Percentiles rank a stretch among this genome's conserved stretches.
These are phyloP conservation scores for Phialophora macrospora DNA, from an alignment of 2,329 filamentous ascomycete species.

Conservation along the genomic window DNA sequence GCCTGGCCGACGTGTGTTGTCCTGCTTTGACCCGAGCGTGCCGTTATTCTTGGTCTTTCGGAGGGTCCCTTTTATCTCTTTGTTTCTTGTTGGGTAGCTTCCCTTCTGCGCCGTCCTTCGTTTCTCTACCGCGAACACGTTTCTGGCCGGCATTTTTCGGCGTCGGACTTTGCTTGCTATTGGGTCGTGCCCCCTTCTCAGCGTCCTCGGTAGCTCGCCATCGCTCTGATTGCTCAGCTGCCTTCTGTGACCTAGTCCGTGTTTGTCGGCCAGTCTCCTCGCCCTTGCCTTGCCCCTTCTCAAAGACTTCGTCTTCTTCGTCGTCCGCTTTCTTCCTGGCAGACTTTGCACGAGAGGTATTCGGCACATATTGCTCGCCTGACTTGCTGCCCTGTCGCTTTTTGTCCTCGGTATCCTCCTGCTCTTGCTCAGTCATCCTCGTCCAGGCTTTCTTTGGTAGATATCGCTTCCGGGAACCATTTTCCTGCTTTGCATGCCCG, in stretches of 20 bases:
- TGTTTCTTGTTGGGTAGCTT: not conserved
- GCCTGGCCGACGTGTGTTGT: not conserved
- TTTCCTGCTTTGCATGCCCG: constrained; percentile 51
- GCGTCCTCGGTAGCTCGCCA: no score
- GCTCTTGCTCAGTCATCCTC: not conserved
- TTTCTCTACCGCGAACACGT: not conserved
- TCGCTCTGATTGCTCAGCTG: no score
- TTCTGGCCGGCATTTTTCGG: not conserved
- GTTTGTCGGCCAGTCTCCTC: not conserved
- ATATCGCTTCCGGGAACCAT: constrained; percentile 43
- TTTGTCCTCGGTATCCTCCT: not conserved
- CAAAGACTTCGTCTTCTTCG: constrained; percentile 27
- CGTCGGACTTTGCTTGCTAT: not conserved
- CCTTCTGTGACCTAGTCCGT: not conserved
- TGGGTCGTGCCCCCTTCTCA: no score
- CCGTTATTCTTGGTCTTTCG: not conserved
- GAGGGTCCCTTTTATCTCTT: not conserved
- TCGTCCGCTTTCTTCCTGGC: constrained; percentile 47
- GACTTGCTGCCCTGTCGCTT: constrained; percentile 44
- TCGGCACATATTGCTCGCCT: constrained; percentile 52
- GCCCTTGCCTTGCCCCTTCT: not conserved
- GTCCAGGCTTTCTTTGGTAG: not conserved
- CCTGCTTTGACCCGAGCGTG: not conserved
- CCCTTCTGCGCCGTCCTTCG: not conserved
- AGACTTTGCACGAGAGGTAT: constrained; percentile 51